Conservation (phyloP, 306 rosid species). For the Nissolia schottii region DNA sequence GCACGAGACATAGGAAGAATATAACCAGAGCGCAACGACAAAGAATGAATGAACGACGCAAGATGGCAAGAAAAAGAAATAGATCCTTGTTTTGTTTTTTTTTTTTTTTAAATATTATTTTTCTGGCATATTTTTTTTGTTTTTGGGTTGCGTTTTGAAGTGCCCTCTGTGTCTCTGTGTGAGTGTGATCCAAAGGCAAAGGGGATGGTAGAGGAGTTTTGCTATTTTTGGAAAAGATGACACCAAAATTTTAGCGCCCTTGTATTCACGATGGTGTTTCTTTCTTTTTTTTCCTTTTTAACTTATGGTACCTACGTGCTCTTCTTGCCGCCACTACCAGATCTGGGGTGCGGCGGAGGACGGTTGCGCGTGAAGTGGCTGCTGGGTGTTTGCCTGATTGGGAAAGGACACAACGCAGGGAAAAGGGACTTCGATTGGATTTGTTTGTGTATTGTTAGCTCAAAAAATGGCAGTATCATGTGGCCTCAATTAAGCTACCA, state of each 20-base stretch:
- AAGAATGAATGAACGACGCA: neutral
- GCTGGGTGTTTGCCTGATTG: neutral
- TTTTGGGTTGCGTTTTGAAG: neutral
- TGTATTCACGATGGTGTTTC: neutral
- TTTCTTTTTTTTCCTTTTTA: neutral
- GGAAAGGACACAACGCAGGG: neutral
- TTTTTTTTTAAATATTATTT: no score
- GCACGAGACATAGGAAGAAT: slow-evolving; percentile 58
- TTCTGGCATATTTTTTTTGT: no score
- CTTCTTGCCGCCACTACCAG: neutral
- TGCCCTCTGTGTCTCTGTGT: neutral
- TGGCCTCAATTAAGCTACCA: slow-evolving; percentile 20
- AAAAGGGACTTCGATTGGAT: neutral
- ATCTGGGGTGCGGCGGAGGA: neutral
- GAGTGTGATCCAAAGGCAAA: slow-evolving; percentile 26
- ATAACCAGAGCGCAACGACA: neutral
- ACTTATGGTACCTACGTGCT: neutral
- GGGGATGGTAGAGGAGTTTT: neutral
- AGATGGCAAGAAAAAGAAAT: neutral
- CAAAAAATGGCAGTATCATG: slow-evolving; percentile 12
- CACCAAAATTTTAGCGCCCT: slow-evolving; percentile 32
- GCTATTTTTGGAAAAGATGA: slow-evolving; percentile 31
- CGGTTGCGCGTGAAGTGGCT: slow-evolving; percentile 26
- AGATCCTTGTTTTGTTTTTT: neutral
- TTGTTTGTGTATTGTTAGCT: neutral